Base-by-base conservation (phyloP, 2,329 filamentous ascomycete genomes). In the Periglandula ipomoeae region DNA sequence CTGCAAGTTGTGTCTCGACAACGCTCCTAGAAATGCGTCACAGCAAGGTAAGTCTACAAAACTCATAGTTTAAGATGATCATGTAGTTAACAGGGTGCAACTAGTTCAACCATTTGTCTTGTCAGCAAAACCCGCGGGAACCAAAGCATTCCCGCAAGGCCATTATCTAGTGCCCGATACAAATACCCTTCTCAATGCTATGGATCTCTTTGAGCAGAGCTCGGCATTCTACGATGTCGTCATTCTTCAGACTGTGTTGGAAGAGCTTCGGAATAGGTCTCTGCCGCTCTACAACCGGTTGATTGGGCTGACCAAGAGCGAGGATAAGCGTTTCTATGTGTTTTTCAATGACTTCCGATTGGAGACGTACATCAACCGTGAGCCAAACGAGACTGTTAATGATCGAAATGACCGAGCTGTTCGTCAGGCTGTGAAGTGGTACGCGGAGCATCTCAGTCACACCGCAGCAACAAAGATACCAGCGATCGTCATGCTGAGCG, bases 321-420 rank as follows among this genome's bases (percentile, higher is more conserved):
- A 95, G 59, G 89, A 95, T 56, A 98, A 98, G 74, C 82, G 91
- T 48, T 97, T 95, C 65, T 96, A 97, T 62, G 88, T 98, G 46
- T 98, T 98, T 66, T 97, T 97, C 79, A 98, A 98, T 65, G 93
- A 98, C 60, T 98, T 98, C 63, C 81, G 91, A 46, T 74, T 90
- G 35, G 94, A 98, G 66, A 98, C 93, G 0, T 87, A 95, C 61
- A 80, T 96, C 43, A 70, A 78, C 24, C 78, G 93, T 53, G 78
- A 83, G 19, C 67, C 76, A 5, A 84, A 87, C 34, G 93, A 98
- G 71, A 85, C 81, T 3, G 93, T 98, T 68, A 98, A 98, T 64
- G 93, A 98, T 65, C 80, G 93, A 48, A 98, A 98, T 61, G 94
- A 98, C 65, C 82, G 90, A 53, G 89, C 93, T 40, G 88, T 98